Evolutionary conservation across 1,284 basidiomycete genomes (phyloP), one percentile per base, ranked within the genome.

Genomic region (Puccinia sorghi): DNA sequence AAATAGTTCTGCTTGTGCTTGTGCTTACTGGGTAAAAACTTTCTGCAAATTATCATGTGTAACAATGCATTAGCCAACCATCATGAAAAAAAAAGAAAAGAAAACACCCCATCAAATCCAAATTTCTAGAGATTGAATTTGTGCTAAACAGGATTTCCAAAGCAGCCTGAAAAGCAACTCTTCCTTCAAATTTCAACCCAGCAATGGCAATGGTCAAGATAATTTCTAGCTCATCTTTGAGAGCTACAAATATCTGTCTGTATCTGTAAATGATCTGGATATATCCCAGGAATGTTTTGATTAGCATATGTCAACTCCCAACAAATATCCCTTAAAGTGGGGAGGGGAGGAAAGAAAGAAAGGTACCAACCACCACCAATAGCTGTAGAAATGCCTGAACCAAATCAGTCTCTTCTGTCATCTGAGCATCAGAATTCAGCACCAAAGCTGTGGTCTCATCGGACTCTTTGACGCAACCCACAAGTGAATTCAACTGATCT

Each of bases 381-480:
- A 80, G 81, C 64, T 73, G 74, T 20, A 84, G 79, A 71, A 83
- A 83, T 12, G 80, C 81, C 20, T 83, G 81, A 1, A 83, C 82
- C 3, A 82, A 71, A 56, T 84, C 83, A 0, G 83, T 83, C 37
- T 83, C 82, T 67, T 82, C 80, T 32, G 71, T 75, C 81, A 84
- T 82, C 0, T 80, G 82, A 82, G 80, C 56, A 59, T 72, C 71
- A 48, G 71, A 57, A 48, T 61, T 41, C 17, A 72, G 57, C 37
- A 48, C 71, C 12, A 37, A 48, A 48, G 71, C 43, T 20, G 71
- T 46, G 17, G 61, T 43, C 43, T 61, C 41, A 0, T 43, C 71
- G 37, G 71, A 72, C 56, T 72, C 71, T 72, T 72, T 72, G n/a
- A 72, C 71, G 41, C 71, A 72, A 32, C 57, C 71, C 56, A 59